Conservation (phyloP, 306 rosid species). For the Glycyrrhiza uralensis region DNA sequence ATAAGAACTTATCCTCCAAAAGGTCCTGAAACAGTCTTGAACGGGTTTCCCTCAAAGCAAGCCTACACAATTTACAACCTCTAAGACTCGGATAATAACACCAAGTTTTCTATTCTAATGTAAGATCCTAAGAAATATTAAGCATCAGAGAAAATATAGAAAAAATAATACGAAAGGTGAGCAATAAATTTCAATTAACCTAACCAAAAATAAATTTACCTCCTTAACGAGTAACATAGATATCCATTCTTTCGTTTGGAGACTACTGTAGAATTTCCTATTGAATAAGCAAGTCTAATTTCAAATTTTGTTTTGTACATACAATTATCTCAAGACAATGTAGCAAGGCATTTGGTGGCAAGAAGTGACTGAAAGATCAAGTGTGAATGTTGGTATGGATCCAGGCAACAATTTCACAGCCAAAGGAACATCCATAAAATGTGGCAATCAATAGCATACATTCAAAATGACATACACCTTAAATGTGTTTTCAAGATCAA, state of each 20-base stretch:
- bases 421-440: too few species aligned
- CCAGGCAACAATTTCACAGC: not conserved
- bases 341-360: not conserved
- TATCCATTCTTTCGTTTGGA: not conserved
- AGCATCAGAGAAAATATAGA: not conserved
- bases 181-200: too few species aligned
- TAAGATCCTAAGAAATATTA: not conserved
- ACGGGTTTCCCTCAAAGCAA: conserved; percentile 87
- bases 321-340: not conserved
- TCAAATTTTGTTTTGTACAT: not conserved
- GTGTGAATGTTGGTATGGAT: not conserved
- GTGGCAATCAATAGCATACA: too few species aligned
- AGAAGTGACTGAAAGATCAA: not conserved
- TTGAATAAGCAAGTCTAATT: not conserved
- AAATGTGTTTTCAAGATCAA: too few species aligned
- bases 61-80: conserved; percentile 46
- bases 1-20: conserved; percentile 72
- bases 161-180: not conserved
- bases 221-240: too few species aligned
- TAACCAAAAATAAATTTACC: not conserved
- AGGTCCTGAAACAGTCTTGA: conserved; percentile 89
- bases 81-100: not conserved
- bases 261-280: not conserved
- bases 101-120: not conserved
- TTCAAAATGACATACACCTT: too few species aligned